phyloP scores from a whole-genome alignment of 2,329 filamentous ascomycete species.

The Xylariales sp. region DNA sequence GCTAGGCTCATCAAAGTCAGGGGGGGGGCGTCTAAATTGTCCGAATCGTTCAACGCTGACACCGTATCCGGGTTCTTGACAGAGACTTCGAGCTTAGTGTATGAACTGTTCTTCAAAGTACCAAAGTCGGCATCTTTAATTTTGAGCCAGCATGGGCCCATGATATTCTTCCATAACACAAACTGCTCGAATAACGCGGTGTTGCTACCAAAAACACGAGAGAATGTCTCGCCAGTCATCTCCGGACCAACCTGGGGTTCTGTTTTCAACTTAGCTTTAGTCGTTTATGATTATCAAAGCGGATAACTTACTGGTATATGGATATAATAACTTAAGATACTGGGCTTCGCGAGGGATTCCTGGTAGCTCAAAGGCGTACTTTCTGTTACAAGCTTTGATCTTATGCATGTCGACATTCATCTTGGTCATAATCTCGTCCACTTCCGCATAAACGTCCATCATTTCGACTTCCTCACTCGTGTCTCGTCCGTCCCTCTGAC shows the following conservation, averaged over 20 bases:
- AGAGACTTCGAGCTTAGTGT: conserved; percentile 94
- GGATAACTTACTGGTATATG: conserved; percentile 76
- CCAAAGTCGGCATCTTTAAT: conserved; percentile 88
- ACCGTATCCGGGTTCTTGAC: conserved; percentile 83
- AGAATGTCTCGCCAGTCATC: conserved; percentile 86
- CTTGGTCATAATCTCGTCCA: conserved; percentile 87
- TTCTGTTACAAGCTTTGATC: conserved; percentile 88
- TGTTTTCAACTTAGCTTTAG: conserved; percentile 47
- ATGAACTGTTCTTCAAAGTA: conserved; percentile 89
- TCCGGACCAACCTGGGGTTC: conserved; percentile 78
- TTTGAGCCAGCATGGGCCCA: conserved; percentile 97
- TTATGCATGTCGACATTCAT: conserved; percentile 90
- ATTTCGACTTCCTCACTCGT: conserved; percentile 85
- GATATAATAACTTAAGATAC: conserved; percentile 96
- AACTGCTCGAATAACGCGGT: conserved; percentile 98
- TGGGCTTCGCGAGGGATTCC: conserved; percentile 88
- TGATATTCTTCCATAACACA: conserved; percentile 98
- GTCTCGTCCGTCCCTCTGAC: conserved; percentile 67
- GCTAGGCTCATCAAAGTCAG: conserved; percentile 96
- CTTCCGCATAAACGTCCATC: conserved; percentile 89
- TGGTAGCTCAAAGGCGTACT: conserved; percentile 94
- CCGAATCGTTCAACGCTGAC: conserved; percentile 77
- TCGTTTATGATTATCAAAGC: neutral
- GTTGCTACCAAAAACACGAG: conserved; percentile 91
- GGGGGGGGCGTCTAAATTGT: conserved; percentile 84